phyloP scores from a whole-genome alignment of 768 basidiomycete species.

The Pholiota molesta region DNA sequence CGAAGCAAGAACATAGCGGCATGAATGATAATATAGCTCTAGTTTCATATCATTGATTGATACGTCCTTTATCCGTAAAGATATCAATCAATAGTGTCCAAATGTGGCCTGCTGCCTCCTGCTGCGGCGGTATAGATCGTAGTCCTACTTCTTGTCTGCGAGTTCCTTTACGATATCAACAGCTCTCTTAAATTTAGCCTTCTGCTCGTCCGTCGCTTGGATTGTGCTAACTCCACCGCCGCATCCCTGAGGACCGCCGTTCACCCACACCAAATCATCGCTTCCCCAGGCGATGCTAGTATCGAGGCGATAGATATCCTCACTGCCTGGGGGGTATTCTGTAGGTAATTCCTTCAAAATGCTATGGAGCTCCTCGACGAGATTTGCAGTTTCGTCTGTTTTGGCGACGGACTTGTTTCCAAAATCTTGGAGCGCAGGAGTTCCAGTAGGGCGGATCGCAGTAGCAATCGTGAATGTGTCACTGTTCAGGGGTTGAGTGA shows the following conservation, averaged over 20 bases:
- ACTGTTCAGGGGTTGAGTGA: conserved; percentile 44
- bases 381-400: conserved; percentile 35
- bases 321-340: conserved; percentile 56
- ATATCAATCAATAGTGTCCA: neutral
- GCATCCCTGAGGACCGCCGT: conserved; percentile 65
- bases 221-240: conserved; percentile 51
- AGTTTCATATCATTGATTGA: neutral
- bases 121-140: neutral
- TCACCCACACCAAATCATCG: conserved; percentile 61
- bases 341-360: conserved; percentile 65
- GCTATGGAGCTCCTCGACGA: conserved; percentile 58
- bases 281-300: conserved; percentile 65
- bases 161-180: conserved; percentile 66
- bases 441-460: conserved; percentile 51
- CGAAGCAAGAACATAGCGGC: too few species aligned
- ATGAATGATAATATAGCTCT: too few species aligned
- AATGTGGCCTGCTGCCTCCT: neutral
- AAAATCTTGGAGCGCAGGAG: conserved; percentile 41
- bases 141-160: neutral
- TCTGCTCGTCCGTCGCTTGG: conserved; percentile 60
- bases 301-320: conserved; percentile 76
- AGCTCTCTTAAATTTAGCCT: conserved; percentile 68
- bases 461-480: conserved; percentile 46
- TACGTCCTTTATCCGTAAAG: neutral
- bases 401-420: conserved; percentile 43